Base-by-base conservation (phyloP, 192 early-diverging fungal species). In the Backusella luteola region DNA sequence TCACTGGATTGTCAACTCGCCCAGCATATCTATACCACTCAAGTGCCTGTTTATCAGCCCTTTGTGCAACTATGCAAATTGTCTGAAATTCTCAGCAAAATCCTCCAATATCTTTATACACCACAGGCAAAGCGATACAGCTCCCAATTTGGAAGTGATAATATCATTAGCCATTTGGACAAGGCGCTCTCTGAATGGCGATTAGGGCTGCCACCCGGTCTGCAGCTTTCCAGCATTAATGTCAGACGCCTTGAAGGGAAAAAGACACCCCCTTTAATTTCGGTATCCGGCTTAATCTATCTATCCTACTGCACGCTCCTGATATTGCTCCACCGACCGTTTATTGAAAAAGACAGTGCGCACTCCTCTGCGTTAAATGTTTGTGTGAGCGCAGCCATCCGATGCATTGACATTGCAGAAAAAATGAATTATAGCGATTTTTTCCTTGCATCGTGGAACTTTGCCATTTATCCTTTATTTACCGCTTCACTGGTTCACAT, bases 251-350 rank as follows among this genome's bases (percentile, higher is more conserved):
- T 77, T 4, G 76, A 77, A 26, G 23, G 41, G 2, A 32, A 36
- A 42, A 70, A 70, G 36, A 36, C 38, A 26, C 67, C 76, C 7
- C 76, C 76, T 66, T 71, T 77, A 23, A 69, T 77, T 7, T 77
- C 76, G 38, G 71, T 77, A 69, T 77, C 76, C 23, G 76, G 79
- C 17, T 56, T 80, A 41, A 78, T 79, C 17, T 86, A 88, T 26
- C 74, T 87, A 6, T 71, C 82, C 8, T 90, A 88, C 79, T 85
- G 88, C 46, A 81, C 85, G 0, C 69, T 79, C 8, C 72, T 90
- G 44, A 87, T 84, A 34, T 66, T 90, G 26, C 75, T 90, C 34
- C 88, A 90, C 76, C 80, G 87, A 8, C 88, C 88, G 0, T 90
- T 87, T 72, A 85, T 83, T 80, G 81, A 68, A 74, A 42, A 67